phyloP scores from a whole-genome alignment of 345 rosid genomes.

The Eucalyptus caleyi region DNA sequence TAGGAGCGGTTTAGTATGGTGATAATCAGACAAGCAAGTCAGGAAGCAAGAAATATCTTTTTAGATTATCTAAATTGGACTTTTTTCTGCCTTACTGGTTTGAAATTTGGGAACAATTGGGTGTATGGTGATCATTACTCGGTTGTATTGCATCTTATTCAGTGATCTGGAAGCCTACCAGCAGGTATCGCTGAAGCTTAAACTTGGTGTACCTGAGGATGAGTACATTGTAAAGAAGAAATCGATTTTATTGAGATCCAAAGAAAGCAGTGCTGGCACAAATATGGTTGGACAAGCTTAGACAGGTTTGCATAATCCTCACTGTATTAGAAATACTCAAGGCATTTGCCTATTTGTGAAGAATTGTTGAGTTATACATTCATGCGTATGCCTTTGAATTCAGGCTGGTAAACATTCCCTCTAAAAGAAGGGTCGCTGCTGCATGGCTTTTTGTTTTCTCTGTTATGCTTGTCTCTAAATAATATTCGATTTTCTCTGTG shows the following conservation, averaged over 20 bases:
- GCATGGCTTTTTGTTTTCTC: neutral
- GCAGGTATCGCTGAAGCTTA: slow-evolving; percentile 70
- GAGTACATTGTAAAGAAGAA: slow-evolving; percentile 23
- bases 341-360: neutral
- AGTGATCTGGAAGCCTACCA: slow-evolving; percentile 71
- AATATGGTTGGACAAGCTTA: slow-evolving; percentile 52
- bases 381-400: neutral
- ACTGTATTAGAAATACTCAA: neutral
- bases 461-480: neutral
- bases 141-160: neutral
- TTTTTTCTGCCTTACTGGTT: neutral
- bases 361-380: neutral
- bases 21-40: neutral
- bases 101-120: neutral
- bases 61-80: neutral
- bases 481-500: neutral
- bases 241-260: slow-evolving; percentile 21
- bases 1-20: neutral
- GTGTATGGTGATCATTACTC: neutral
- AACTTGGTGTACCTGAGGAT: slow-evolving; percentile 61
- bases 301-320: slow-evolving; percentile 49
- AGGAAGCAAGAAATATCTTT: neutral
- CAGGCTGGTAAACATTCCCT: neutral
- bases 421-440: neutral
- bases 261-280: slow-evolving; percentile 23